A percentile compares a stretch with the other conserved stretches of the same genome.
These are phyloP conservation scores for Cryptococcus deneoformans DNA, from an alignment of 1,284 basidiomycete genomes.

Conservation along the genomic window DNA sequence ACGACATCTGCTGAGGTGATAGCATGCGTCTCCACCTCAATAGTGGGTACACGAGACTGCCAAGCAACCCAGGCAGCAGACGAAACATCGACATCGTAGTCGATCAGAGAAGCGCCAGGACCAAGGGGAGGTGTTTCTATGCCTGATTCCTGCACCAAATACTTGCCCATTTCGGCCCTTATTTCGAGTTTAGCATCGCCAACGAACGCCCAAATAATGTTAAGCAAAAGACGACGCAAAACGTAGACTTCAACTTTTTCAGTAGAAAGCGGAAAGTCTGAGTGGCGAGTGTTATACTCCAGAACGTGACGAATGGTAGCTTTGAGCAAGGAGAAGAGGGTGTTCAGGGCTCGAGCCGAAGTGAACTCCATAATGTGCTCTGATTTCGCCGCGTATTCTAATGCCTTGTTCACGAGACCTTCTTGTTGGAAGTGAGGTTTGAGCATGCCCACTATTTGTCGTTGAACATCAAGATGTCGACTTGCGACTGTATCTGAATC, in stretches of 20 bases:
- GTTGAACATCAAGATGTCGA: slow-evolving; percentile 69
- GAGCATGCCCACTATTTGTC: slow-evolving; percentile 71
- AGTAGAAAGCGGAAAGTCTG: slow-evolving; percentile 83
- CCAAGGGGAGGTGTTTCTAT: slow-evolving; percentile 79
- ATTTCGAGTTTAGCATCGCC: slow-evolving; percentile 91
- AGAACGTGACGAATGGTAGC: slow-evolving; percentile 91
- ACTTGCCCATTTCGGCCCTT: slow-evolving; percentile 87
- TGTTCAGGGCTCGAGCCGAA: slow-evolving; percentile 82
- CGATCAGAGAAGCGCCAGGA: slow-evolving; percentile 82
- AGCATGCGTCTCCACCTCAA: slow-evolving; percentile 95
- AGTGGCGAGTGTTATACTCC: slow-evolving; percentile 92
- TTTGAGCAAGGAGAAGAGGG: slow-evolving; percentile 95
- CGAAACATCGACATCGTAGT: slow-evolving; percentile 88
- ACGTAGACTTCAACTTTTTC: slow-evolving; percentile 90
- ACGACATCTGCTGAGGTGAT: slow-evolving; percentile 96
- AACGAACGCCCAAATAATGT: slow-evolving; percentile 96
- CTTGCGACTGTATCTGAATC: slow-evolving; percentile 54
- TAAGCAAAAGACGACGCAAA: slow-evolving; percentile 84
- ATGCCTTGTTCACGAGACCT: slow-evolving; percentile 74
- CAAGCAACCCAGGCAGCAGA: slow-evolving; percentile 88
- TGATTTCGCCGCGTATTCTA: slow-evolving; percentile 73
- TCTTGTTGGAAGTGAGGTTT: slow-evolving; percentile 78
- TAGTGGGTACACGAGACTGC: slow-evolving; percentile 86
- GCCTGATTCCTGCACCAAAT: slow-evolving; percentile 77
- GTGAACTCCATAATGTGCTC: slow-evolving; percentile 99